Evolutionary conservation across 306 rosid genomes (phyloP).

Genomic region (Begonia masoniana): DNA sequence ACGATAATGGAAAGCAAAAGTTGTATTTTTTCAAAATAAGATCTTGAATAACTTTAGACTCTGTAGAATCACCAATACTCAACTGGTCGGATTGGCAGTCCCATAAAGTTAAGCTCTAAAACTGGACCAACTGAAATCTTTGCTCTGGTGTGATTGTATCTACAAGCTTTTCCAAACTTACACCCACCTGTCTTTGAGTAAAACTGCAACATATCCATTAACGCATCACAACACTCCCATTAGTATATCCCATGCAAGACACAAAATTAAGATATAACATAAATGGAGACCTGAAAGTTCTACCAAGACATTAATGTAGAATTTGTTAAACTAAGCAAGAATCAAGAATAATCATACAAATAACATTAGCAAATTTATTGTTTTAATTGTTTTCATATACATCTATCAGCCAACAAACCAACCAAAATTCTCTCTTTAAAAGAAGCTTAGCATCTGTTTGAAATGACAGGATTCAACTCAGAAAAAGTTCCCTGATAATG

Average conservation of each 20-base stretch:
- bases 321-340: not conserved
- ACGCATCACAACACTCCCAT: not conserved
- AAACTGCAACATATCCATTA: constrained; percentile 47
- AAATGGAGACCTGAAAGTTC: not conserved
- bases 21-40: no score
- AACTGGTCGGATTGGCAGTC: constrained; percentile 88
- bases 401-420: no score
- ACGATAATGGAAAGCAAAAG: constrained; percentile 1
- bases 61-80: not conserved
- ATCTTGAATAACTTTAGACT: no score
- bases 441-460: no score
- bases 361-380: not conserved
- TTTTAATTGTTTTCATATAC: not conserved
- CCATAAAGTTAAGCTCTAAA: constrained; percentile 64
- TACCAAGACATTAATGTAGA: not conserved
- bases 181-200: constrained; percentile 83
- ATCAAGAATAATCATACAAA: no score
- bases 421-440: no score
- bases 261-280: constrained; percentile 11
- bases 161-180: constrained; percentile 69
- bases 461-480: no score
- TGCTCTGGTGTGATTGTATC: constrained; percentile 61
- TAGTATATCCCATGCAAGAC: no score
- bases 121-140: constrained; percentile 20
- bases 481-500: no score